phyloP scores from a whole-genome alignment of 495 filamentous ascomycete species.

The Cercophora scortea region DNA sequence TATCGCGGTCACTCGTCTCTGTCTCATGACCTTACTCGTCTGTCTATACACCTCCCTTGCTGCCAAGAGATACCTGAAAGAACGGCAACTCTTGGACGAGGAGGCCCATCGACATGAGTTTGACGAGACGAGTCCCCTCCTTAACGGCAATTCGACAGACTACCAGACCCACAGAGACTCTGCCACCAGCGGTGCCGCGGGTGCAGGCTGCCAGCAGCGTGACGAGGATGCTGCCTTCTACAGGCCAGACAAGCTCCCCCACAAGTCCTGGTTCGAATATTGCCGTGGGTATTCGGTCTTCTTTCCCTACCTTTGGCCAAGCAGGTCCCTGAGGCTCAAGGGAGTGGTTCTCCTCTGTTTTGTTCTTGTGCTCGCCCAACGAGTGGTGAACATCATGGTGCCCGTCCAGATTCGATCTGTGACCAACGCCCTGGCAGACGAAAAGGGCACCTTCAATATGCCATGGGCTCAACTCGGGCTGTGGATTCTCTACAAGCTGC shows the following conservation, averaged over 20 bases:
- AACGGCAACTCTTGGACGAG: slow-evolving; percentile 30
- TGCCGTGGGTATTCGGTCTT: slow-evolving; percentile 79
- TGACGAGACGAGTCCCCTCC: slow-evolving; percentile 43
- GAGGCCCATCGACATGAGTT: slow-evolving; percentile 36
- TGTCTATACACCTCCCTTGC: slow-evolving; percentile 32
- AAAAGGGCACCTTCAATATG: slow-evolving; percentile 2
- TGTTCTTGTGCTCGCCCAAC: slow-evolving; percentile 63
- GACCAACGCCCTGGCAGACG: slow-evolving; percentile 51
- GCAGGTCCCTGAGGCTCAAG: slow-evolving; percentile 63
- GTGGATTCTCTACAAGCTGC: slow-evolving; percentile 72
- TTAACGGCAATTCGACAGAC: slow-evolving; percentile 22
- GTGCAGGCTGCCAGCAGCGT: slow-evolving; percentile 24
- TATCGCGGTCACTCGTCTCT: slow-evolving; percentile 35
- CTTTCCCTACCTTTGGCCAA: slow-evolving; percentile 92
- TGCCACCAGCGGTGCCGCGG: slow-evolving; percentile 15
- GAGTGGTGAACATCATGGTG: slow-evolving; percentile 72
- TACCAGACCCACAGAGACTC: slow-evolving; percentile 26
- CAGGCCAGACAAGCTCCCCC: slow-evolving; percentile 38
- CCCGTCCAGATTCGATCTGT: slow-evolving; percentile 70
- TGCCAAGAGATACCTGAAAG: slow-evolving; percentile 19
- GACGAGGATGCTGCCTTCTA: slow-evolving; percentile 46
- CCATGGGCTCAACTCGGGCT: slow-evolving; percentile 53
- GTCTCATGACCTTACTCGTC: slow-evolving; percentile 25
- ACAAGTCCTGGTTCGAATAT: slow-evolving; percentile 59
- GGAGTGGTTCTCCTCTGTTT: slow-evolving; percentile 74